phyloP scores from a whole-genome alignment of 805 yeast genomes.

The Candida coleopterorum region DNA sequence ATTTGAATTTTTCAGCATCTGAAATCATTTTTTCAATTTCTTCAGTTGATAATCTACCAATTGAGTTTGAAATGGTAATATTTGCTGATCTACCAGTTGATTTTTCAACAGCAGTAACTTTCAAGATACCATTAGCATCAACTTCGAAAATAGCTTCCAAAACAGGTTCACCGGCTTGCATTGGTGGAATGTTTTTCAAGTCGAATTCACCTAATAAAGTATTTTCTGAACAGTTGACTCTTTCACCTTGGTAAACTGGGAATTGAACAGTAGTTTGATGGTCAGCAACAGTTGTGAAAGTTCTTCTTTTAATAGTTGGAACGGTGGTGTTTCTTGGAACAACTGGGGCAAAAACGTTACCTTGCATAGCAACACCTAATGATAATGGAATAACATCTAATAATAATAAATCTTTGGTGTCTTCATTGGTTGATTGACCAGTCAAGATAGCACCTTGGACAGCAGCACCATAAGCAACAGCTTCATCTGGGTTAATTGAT shows the following conservation, averaged over 20 bases:
- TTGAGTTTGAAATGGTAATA: slow-evolving; percentile 47
- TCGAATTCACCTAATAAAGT: slow-evolving; percentile 48
- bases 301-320: slow-evolving; percentile 48
- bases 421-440: slow-evolving; percentile 46
- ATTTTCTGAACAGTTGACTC: slow-evolving; percentile 48
- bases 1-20: slow-evolving; percentile 68
- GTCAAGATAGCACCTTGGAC: slow-evolving; percentile 49
- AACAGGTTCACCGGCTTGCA: slow-evolving; percentile 49
- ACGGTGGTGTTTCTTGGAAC: slow-evolving; percentile 50
- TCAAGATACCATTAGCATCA: slow-evolving; percentile 48
- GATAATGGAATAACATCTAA: slow-evolving; percentile 49
- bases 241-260: slow-evolving; percentile 51
- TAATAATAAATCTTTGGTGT: slow-evolving; percentile 47
- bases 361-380: slow-evolving; percentile 49
- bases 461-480: slow-evolving; percentile 50
- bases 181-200: slow-evolving; percentile 48
- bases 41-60: slow-evolving; percentile 46
- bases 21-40: slow-evolving; percentile 46
- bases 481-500: slow-evolving; percentile 48
- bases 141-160: slow-evolving; percentile 47
- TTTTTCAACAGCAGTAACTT: slow-evolving; percentile 47
- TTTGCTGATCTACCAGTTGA: slow-evolving; percentile 47
- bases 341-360: slow-evolving; percentile 47
- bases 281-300: slow-evolving; percentile 49
- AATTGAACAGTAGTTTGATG: slow-evolving; percentile 47